A percentile compares a stretch with the other conserved stretches of the same genome.
These are phyloP conservation scores for Rutstroemia sp. DNA, from an alignment of 2,329 filamentous ascomycete species.

Conservation along the genomic window DNA sequence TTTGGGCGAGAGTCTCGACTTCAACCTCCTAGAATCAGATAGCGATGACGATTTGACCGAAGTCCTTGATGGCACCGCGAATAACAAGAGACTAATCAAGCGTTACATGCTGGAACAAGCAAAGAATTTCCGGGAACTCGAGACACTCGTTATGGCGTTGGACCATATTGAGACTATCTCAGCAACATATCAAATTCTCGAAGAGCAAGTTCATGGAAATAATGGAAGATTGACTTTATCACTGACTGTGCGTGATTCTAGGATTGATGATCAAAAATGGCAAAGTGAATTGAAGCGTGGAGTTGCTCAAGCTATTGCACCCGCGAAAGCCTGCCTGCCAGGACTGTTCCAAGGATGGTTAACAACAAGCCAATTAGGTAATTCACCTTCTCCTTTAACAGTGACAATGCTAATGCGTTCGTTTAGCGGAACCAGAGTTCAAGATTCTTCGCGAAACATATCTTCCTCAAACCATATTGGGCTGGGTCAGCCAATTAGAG, in stretches of 20 bases:
- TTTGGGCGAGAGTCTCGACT: conserved; percentile 34
- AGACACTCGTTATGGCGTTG: conserved; percentile 57
- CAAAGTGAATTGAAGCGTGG: conserved; percentile 46
- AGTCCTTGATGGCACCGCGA: conserved; percentile 31
- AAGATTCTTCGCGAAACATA: conserved; percentile 65
- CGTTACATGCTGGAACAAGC: conserved; percentile 43
- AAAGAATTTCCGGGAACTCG: conserved; percentile 60
- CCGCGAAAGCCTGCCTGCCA: conserved; percentile 48
- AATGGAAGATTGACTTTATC: not conserved
- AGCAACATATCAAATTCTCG: conserved; percentile 15
- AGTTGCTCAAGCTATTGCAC: conserved; percentile 47
- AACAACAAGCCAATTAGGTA: conserved; percentile 24
- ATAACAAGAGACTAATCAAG: conserved; percentile 28
- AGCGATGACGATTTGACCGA: conserved; percentile 26
- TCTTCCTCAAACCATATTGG: conserved; percentile 77
- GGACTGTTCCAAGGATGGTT: conserved; percentile 62
- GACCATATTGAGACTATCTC: conserved; percentile 61
- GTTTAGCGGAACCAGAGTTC: conserved; percentile 52
- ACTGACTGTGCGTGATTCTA: not conserved
- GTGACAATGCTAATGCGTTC: conserved; percentile 17
- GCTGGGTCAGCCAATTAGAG: conserved; percentile 75
- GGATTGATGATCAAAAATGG: not conserved
- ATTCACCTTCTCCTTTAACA: not conserved
- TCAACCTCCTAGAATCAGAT: conserved; percentile 20
- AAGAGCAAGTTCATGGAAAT: conserved; percentile 17